Conservation (phyloP, 1,284 basidiomycete species). For the Fomitiporia mediterranea region DNA sequence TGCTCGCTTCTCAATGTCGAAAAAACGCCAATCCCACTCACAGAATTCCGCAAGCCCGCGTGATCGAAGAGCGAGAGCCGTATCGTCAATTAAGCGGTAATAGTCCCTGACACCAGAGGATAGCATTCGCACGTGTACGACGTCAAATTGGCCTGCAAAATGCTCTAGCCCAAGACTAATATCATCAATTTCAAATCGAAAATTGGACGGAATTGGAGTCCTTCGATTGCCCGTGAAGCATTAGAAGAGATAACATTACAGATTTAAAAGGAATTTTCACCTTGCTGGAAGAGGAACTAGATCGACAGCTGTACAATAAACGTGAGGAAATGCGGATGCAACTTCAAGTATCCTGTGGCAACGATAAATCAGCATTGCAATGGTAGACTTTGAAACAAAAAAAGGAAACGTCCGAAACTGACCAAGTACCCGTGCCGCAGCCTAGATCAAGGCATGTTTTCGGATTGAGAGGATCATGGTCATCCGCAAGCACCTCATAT, state of each 20-base stretch:
- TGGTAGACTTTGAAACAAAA: too few relatives aligned
- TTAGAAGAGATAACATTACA: neutral
- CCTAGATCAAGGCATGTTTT: conserved; percentile 72
- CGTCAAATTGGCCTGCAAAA: conserved; percentile 71
- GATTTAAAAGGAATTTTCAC: too few relatives aligned
- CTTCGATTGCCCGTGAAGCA: neutral
- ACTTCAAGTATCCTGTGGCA: conserved; percentile 75
- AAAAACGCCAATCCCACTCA: conserved; percentile 65
- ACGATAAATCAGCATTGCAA: too few relatives aligned
- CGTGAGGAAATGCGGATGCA: conserved; percentile 66
- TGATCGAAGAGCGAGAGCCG: conserved; percentile 60
- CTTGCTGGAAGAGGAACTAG: conserved; percentile 77
- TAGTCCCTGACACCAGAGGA: conserved; percentile 71
- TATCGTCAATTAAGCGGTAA: conserved; percentile 57
- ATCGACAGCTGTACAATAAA: conserved; percentile 67
- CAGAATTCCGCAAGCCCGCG: conserved; percentile 60
- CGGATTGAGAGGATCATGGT: conserved; percentile 20
- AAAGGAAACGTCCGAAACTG: conserved; percentile 25
- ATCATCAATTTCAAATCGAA: conserved; percentile 77
- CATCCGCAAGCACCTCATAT: conserved; percentile 18
- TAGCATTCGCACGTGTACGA: conserved; percentile 65
- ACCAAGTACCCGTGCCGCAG: conserved; percentile 76
- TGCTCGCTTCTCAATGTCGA: conserved; percentile 45
- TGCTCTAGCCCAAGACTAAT: conserved; percentile 78
- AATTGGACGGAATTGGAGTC: conserved; percentile 47